These are phyloP conservation scores for Agrocybe chaxingu DNA, from an alignment of 768 basidiomycete species.

Conservation along the genomic window DNA sequence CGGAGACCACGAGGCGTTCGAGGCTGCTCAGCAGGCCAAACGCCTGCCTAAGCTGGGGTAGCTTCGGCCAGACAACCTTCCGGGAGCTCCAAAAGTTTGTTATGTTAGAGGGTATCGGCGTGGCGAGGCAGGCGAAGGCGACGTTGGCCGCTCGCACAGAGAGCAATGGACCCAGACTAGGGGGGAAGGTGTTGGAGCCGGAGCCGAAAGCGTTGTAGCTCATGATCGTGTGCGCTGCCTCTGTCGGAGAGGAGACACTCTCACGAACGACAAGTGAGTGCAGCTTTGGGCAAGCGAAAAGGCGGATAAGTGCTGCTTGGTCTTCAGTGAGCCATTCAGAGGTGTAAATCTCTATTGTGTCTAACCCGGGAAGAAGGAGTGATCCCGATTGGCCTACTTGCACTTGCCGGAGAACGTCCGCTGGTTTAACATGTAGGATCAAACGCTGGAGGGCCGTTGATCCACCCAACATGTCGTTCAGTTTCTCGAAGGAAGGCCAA, in stretches of 20 bases:
- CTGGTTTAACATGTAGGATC: slow-evolving; percentile 26
- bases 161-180: neutral
- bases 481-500: slow-evolving; percentile 22
- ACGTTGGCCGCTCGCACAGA: slow-evolving; percentile 13
- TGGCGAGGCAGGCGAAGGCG: slow-evolving; percentile 16
- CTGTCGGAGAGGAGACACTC: slow-evolving; percentile 6
- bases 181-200: neutral
- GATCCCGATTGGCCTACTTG: slow-evolving; percentile 1
- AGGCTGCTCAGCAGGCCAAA: slow-evolving; percentile 18
- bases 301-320: slow-evolving; percentile 18
- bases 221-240: slow-evolving; percentile 19
- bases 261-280: slow-evolving; percentile 21
- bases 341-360: slow-evolving; percentile 21
- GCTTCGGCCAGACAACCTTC: too few species aligned
- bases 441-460: slow-evolving; percentile 19
- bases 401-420: slow-evolving; percentile 17
- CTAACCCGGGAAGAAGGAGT: slow-evolving; percentile 24
- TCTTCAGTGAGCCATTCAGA: slow-evolving; percentile 28
- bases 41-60: too few species aligned
- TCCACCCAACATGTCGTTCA: slow-evolving; percentile 22
- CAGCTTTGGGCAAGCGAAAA: slow-evolving; percentile 25
- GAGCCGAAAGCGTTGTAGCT: slow-evolving; percentile 10
- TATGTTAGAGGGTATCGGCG: slow-evolving; percentile 4
- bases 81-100: too few species aligned
- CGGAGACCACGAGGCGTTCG: slow-evolving; percentile 21